Percentiles rank a stretch among this genome's conserved stretches.
Conservation (phyloP, 495 filamentous ascomycete species). For the Penicillium canariense region DNA sequence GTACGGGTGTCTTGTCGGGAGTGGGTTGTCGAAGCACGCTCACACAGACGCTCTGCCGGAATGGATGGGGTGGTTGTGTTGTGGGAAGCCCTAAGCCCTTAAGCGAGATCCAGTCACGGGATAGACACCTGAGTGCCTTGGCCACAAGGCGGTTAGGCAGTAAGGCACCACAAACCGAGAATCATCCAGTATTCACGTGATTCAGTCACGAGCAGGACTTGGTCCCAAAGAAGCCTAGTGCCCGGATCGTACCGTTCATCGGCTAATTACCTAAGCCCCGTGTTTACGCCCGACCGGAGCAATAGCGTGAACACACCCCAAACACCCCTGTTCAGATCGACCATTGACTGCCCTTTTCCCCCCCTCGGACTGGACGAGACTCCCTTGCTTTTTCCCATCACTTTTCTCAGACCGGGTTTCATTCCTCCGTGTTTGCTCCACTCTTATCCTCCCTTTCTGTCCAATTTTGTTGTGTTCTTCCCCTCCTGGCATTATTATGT, state of each 20-base stretch:
- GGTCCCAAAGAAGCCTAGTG: conserved; percentile 13
- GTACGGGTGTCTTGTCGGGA: conserved; percentile 49
- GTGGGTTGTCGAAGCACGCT: conserved; percentile 47
- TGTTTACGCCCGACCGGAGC: conserved; percentile 24
- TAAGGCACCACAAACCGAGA: not conserved
- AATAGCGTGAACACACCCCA: conserved; percentile 3
- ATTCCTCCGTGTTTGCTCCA: conserved; percentile 17
- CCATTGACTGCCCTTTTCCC: conserved; percentile 24
- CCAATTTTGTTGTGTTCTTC: conserved; percentile 20
- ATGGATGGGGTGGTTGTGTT: conserved; percentile 44
- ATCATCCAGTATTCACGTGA: conserved; percentile 6
- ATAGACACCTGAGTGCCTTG: conserved; percentile 5
- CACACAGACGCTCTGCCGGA: conserved; percentile 36
- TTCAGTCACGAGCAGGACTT: conserved; percentile 5
- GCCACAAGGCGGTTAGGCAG: not conserved
- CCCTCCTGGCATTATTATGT: conserved; percentile 47
- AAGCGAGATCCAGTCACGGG: conserved; percentile 37
- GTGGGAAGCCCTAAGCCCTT: conserved; percentile 48
- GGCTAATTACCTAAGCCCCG: conserved; percentile 15
- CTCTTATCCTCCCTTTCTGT: conserved; percentile 14
- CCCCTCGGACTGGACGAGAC: conserved; percentile 9
- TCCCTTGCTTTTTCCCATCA: conserved; percentile 21
- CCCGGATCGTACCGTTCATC: conserved; percentile 21
- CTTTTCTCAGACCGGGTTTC: conserved; percentile 18
- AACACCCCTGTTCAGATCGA: conserved; percentile 35